Percentiles rank a stretch among this genome's conserved stretches.
Evolutionary conservation across 2,329 filamentous ascomycete genomes (phyloP).

Genomic region (Fusarium anthophilum): DNA sequence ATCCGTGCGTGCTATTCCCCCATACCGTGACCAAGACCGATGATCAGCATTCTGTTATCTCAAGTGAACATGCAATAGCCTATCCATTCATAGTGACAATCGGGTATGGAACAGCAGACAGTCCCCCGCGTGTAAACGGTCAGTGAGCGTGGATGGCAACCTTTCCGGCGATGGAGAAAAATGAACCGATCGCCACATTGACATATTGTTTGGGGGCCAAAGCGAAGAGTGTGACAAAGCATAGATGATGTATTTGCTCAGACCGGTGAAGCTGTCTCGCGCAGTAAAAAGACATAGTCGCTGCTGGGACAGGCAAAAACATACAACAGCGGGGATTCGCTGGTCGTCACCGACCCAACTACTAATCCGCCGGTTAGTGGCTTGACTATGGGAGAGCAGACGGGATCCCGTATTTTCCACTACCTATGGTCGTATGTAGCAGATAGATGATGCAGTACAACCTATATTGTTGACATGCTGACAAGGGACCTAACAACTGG

Average conservation of each 20-base stretch:
- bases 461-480: accelerated
- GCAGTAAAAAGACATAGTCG: neutral
- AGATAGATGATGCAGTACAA: accelerated
- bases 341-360: neutral
- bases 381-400: neutral
- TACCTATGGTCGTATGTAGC: neutral
- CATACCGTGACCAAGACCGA: neutral
- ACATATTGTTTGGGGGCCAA: accelerated
- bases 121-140: too few relatives aligned
- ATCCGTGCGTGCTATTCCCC: neutral
- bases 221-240: neutral
- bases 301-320: neutral
- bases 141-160: neutral
- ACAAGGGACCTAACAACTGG: too few relatives aligned
- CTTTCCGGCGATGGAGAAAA: neutral
- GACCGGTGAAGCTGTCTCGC: accelerated
- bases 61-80: too few relatives aligned
- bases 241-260: neutral
- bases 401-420: neutral
- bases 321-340: neutral
- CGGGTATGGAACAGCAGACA: neutral
- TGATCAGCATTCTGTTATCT: too few relatives aligned
- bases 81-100: too few relatives aligned
- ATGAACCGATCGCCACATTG: neutral
- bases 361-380: neutral